Evolutionary conservation across 1,139 yeast genomes (phyloP).

Genomic region (Eremothecium cymbalariae): DNA sequence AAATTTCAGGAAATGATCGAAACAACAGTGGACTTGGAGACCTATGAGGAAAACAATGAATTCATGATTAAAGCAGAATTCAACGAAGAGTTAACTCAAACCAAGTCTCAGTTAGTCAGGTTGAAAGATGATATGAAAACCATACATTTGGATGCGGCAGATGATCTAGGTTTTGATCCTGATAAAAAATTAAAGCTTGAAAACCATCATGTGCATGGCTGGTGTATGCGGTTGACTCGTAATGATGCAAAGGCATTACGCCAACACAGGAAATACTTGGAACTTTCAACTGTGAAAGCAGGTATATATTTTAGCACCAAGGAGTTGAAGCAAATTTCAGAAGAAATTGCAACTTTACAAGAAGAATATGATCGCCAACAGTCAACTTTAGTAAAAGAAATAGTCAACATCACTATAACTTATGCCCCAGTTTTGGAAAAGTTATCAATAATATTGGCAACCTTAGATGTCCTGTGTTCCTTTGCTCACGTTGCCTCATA

Average conservation of each 20-base stretch:
- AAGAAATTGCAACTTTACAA: slow-evolving; percentile 50
- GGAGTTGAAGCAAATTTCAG: slow-evolving; percentile 51
- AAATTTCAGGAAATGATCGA: slow-evolving; percentile 83
- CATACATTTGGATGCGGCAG: slow-evolving; percentile 59
- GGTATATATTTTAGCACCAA: slow-evolving; percentile 85
- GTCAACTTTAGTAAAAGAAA: slow-evolving; percentile 69
- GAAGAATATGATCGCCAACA: slow-evolving; percentile 69
- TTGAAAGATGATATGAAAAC: slow-evolving; percentile 49
- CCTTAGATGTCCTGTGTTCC: slow-evolving; percentile 72
- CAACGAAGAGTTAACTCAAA: slow-evolving; percentile 61
- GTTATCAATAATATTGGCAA: slow-evolving; percentile 55
- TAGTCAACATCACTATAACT: slow-evolving; percentile 68
- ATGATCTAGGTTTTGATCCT: slow-evolving; percentile 69
- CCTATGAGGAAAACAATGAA: slow-evolving; percentile 61
- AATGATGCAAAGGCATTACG: slow-evolving; percentile 77
- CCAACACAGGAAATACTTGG: slow-evolving; percentile 55
- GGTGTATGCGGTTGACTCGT: slow-evolving; percentile 90
- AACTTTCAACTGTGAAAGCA: slow-evolving; percentile 85
- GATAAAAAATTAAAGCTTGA: slow-evolving; percentile 87
- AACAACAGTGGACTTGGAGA: slow-evolving; percentile 80
- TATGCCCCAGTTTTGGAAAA: slow-evolving; percentile 71
- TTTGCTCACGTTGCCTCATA: slow-evolving; percentile 81
- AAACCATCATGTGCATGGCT: slow-evolving; percentile 78
- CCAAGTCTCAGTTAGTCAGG: slow-evolving; percentile 49
- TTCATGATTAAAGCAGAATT: slow-evolving; percentile 85